Conservation (phyloP, 768 basidiomycete genomes). For the Sporobolomyces pararoseus region DNA sequence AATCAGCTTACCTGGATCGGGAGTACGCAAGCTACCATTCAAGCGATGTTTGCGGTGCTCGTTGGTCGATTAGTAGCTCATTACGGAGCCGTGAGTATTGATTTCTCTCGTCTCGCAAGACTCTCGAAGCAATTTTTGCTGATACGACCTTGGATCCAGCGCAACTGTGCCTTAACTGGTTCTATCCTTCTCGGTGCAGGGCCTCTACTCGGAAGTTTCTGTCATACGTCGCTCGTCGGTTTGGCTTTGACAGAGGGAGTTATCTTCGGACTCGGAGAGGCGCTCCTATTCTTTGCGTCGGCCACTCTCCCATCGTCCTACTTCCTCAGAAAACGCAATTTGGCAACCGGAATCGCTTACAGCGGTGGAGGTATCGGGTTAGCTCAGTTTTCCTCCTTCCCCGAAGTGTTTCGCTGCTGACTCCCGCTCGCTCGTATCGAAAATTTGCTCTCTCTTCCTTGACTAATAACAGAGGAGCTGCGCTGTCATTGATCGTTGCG, state of each 20-base stretch:
- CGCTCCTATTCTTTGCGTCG: constrained; percentile 19
- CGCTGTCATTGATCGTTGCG: constrained; percentile 34
- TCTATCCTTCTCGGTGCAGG: neutral
- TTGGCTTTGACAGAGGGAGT: constrained; percentile 5
- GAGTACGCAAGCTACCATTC: neutral
- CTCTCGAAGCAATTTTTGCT: neutral
- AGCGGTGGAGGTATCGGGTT: constrained; percentile 40
- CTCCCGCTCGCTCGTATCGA: too few relatives aligned
- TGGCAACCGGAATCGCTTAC: constrained; percentile 41
- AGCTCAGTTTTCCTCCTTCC: neutral
- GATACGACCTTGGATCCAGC: neutral
- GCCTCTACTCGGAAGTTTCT: neutral
- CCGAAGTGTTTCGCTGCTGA: too few relatives aligned
- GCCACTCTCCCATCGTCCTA: constrained; percentile 40
- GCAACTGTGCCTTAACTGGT: constrained; percentile 29
- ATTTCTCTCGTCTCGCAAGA: neutral
- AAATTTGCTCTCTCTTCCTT: too few relatives aligned
- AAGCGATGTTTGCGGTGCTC: constrained; percentile 2
- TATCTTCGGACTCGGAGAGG: constrained; percentile 20
- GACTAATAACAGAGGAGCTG: constrained; percentile 41
- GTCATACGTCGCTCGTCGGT: constrained; percentile 1
- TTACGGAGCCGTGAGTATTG: constrained; percentile 12
- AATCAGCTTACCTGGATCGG: constrained; percentile 6
- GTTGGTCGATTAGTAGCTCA: neutral
- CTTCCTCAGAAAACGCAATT: constrained; percentile 39